These are phyloP conservation scores for Plectosphaerella cucumerina DNA, from an alignment of 2,329 filamentous ascomycete genomes.

Conservation along the genomic window DNA sequence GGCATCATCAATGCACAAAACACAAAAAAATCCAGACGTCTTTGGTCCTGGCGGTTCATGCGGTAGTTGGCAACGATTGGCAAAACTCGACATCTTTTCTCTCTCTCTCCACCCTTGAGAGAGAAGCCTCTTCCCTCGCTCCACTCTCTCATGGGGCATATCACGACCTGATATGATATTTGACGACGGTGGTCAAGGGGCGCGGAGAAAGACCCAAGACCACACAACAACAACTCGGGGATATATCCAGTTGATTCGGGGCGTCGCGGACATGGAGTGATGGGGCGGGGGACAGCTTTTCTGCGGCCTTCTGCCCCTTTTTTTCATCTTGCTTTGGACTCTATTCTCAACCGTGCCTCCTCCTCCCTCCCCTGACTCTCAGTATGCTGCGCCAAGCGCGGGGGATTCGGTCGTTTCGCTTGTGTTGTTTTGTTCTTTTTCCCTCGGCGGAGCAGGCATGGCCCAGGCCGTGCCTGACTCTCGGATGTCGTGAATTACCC, in stretches of 20 bases:
- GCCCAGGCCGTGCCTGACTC: too few species aligned
- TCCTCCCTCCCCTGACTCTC: too few species aligned
- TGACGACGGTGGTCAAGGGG: neutral
- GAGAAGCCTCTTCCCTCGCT: slow-evolving; percentile 6
- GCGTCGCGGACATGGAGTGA: neutral
- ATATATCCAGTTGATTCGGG: slow-evolving; percentile 1
- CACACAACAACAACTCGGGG: neutral
- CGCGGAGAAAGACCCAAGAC: too few species aligned
- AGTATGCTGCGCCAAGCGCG: too few species aligned
- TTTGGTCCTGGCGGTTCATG: neutral
- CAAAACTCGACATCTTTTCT: neutral
- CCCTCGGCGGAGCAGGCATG: too few species aligned
- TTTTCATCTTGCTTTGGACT: too few species aligned
- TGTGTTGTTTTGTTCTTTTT: too few species aligned
- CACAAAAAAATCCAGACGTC: slow-evolving; percentile 3
- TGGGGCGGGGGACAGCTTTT: neutral
- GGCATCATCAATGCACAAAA: neutral
- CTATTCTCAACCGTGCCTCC: too few species aligned
- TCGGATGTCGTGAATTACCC: too few species aligned
- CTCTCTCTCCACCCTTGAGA: slow-evolving; percentile 13
- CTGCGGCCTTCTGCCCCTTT: too few species aligned
- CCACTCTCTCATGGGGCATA: slow-evolving; percentile 7
- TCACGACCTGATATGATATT: slow-evolving; percentile 6
- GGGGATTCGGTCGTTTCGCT: too few species aligned
- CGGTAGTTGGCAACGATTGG: neutral